Evolutionary conservation across 2,329 filamentous ascomycete species (phyloP).

Genomic region (Fusarium floridanum): DNA sequence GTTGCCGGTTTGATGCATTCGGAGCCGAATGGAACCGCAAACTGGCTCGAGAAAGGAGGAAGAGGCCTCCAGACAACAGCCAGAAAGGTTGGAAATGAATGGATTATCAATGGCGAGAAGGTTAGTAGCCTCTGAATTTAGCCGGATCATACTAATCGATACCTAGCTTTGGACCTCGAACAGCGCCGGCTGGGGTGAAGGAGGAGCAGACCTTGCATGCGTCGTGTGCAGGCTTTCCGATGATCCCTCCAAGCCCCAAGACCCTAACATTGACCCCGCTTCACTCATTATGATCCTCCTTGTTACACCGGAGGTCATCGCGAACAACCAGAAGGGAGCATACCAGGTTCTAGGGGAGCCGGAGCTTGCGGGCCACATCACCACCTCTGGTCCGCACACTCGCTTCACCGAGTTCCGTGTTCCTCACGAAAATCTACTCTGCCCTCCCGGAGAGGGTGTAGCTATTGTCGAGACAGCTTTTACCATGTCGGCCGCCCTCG

Average conservation of each 20-base stretch:
- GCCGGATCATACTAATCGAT: neutral
- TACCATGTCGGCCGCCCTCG: conserved; percentile 59
- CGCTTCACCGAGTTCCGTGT: conserved; percentile 62
- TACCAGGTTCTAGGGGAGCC: conserved; percentile 62
- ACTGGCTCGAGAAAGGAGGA: conserved; percentile 5
- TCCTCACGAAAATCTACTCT: conserved; percentile 61
- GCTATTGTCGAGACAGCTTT: conserved; percentile 59
- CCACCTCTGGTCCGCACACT: conserved; percentile 63
- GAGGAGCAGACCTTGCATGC: conserved; percentile 65
- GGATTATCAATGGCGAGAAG: conserved; percentile 68
- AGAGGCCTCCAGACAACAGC: neutral
- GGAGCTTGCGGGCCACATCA: conserved; percentile 60
- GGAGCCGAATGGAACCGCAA: conserved; percentile 3
- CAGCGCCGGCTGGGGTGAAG: conserved; percentile 64
- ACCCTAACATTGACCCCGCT: conserved; percentile 27
- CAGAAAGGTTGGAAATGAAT: conserved; percentile 60
- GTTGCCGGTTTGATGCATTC: conserved; percentile 2
- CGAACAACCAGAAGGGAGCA: conserved; percentile 55
- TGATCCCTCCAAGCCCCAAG: conserved; percentile 31
- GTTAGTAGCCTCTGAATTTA: neutral
- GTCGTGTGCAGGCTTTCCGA: conserved; percentile 60
- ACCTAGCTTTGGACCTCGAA: conserved; percentile 65
- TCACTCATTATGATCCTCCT: conserved; percentile 61
- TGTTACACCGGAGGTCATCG: conserved; percentile 62
- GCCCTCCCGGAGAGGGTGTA: conserved; percentile 55